A percentile compares a stretch with the other conserved stretches of the same genome.
Evolutionary conservation across 768 basidiomycete species (phyloP).

Genomic region (Lepiota venenata): DNA sequence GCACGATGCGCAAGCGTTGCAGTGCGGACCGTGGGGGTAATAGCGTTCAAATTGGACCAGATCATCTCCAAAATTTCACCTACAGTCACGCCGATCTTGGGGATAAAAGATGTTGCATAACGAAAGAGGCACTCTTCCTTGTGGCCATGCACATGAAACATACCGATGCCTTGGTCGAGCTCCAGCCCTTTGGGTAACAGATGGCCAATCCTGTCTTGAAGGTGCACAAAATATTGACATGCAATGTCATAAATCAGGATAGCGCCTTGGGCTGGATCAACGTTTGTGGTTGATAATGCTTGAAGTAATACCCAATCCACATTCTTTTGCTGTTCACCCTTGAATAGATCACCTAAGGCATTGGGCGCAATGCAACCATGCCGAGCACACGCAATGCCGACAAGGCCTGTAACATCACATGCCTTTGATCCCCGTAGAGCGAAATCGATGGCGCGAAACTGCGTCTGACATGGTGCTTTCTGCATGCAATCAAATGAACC

Average conservation of each 20-base stretch:
- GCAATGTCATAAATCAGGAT: conserved; percentile 7
- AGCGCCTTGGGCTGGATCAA: conserved; percentile 12
- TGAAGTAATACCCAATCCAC: conserved; percentile 15
- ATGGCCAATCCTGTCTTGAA: no score
- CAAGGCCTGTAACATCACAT: neutral
- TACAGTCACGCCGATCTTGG: conserved; percentile 4
- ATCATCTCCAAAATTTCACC: conserved; percentile 19
- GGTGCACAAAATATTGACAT: no score
- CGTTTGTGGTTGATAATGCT: conserved; percentile 6
- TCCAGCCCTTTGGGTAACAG: neutral
- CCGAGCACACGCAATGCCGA: neutral
- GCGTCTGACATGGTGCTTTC: conserved; percentile 17
- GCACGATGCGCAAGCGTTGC: conserved; percentile 14
- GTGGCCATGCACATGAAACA: conserved; percentile 1
- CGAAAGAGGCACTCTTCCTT: conserved; percentile 19
- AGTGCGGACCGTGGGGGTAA: conserved; percentile 11
- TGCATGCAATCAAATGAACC: no score
- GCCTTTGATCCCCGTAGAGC: neutral
- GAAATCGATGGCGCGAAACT: neutral
- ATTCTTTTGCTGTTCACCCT: conserved; percentile 23
- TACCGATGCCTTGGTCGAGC: conserved; percentile 17
- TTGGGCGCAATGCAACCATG: conserved; percentile 13
- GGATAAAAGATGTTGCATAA: conserved; percentile 19
- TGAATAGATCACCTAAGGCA: conserved; percentile 15
- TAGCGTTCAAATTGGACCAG: conserved; percentile 17